phyloP scores from a whole-genome alignment of 2,329 filamentous ascomycete species.

The Xylariales sp. region DNA sequence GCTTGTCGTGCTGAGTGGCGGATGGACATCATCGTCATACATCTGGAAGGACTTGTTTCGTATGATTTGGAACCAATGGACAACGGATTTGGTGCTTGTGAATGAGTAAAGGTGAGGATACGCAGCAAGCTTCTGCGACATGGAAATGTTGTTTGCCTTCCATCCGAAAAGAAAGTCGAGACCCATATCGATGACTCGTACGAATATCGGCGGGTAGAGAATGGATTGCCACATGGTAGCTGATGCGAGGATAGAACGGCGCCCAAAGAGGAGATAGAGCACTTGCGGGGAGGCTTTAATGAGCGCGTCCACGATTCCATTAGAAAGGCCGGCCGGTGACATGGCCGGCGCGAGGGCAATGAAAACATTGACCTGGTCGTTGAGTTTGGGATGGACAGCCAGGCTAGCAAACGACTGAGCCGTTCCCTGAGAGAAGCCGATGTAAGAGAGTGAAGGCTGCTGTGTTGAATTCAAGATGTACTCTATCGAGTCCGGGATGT shows the following conservation, averaged over 20 bases:
- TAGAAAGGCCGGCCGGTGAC: constrained; percentile 87
- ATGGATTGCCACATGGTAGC: constrained; percentile 97
- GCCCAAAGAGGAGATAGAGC: constrained; percentile 86
- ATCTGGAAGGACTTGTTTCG: constrained; percentile 95
- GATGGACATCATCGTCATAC: constrained; percentile 92
- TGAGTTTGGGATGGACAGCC: constrained; percentile 86
- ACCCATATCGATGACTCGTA: constrained; percentile 77
- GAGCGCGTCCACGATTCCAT: constrained; percentile 85
- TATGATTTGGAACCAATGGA: constrained; percentile 99
- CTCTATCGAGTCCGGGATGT: constrained; percentile 90
- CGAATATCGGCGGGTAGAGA: constrained; percentile 90
- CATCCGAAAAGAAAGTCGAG: constrained; percentile 86
- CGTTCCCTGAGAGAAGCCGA: constrained; percentile 96
- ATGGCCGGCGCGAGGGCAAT: constrained; percentile 94
- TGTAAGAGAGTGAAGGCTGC: constrained; percentile 84
- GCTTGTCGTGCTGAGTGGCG: constrained; percentile 64
- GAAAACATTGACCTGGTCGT: constrained; percentile 91
- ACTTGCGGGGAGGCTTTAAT: constrained; percentile 92
- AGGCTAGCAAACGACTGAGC: constrained; percentile 94
- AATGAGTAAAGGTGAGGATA: constrained; percentile 97
- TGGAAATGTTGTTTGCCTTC: constrained; percentile 77
- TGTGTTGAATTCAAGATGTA: constrained; percentile 84
- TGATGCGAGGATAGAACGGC: constrained; percentile 84
- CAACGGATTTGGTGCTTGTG: constrained; percentile 92
- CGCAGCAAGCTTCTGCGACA: constrained; percentile 86